Evolutionary conservation across 345 rosid genomes (phyloP).

Genomic region (Brassica carinata): DNA sequence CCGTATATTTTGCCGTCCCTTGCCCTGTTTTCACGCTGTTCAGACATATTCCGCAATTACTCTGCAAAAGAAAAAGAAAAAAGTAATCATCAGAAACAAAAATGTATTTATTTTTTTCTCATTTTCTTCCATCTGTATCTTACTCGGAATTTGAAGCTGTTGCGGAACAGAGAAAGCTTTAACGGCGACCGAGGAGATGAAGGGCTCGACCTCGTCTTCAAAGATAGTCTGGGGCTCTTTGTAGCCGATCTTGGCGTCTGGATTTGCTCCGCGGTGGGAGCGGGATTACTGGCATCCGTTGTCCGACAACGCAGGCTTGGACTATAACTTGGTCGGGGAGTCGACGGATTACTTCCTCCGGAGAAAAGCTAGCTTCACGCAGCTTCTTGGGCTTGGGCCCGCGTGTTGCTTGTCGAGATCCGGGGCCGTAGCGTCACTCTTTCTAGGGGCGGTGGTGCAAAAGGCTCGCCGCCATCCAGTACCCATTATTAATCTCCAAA

Average conservation of each 20-base stretch:
- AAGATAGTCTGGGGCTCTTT: conserved; percentile 34
- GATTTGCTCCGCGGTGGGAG: conserved; percentile 35
- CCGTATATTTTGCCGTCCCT: conserved; percentile 82
- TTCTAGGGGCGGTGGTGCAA: conserved; percentile 76
- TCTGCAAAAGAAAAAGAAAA: conserved; percentile 38
- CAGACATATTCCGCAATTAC: conserved; percentile 74
- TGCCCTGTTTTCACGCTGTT: conserved; percentile 78
- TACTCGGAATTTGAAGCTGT: conserved; percentile 84
- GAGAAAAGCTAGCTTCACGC: conserved; percentile 60
- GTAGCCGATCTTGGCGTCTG: conserved; percentile 38
- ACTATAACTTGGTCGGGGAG: conserved; percentile 57
- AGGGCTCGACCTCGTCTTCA: conserved; percentile 46
- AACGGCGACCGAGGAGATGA: conserved; percentile 82
- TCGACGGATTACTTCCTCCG: conserved; percentile 63
- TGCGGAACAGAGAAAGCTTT: conserved; percentile 71
- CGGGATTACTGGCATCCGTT: conserved; percentile 8
- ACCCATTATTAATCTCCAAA: conserved; percentile 59
- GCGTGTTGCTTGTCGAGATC: conserved; percentile 47
- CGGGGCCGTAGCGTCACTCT: conserved; percentile 44
- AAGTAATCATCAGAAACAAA: background rate
- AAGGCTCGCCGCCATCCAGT: conserved; percentile 98
- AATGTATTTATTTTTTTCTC: background rate
- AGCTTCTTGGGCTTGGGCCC: conserved; percentile 56
- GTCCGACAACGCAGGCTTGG: conserved; percentile 61
- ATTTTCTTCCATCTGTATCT: conserved; percentile 26